Evolutionary conservation across 352 stramenopile genomes (phyloP).

Genomic region (Peronospora tabacina): DNA sequence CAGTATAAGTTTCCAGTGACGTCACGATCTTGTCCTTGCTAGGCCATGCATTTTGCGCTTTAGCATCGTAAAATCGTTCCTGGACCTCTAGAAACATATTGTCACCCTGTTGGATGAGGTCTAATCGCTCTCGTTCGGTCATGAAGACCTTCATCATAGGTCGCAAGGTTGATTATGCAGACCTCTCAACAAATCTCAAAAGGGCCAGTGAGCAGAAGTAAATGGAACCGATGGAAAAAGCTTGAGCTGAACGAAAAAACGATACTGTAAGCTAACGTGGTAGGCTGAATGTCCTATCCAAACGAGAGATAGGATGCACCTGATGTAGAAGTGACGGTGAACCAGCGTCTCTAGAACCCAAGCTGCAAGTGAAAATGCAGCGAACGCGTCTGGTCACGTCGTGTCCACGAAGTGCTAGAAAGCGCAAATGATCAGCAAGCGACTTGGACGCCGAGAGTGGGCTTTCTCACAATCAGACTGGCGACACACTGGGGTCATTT

Average conservation of each 20-base stretch:
- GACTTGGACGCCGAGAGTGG: background rate
- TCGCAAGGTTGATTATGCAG: background rate
- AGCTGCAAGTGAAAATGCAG: no score
- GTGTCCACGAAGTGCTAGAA: no score
- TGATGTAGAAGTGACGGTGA: no score
- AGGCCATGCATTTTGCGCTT: slow-evolving; percentile 5
- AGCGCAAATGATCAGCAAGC: background rate
- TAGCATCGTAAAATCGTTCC: slow-evolving; percentile 28
- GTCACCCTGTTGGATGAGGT: slow-evolving; percentile 37
- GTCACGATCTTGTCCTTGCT: slow-evolving; percentile 40
- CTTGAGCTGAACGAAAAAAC: slow-evolving; percentile 10
- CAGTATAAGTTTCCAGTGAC: slow-evolving; percentile 43
- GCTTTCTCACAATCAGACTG: slow-evolving; percentile 7
- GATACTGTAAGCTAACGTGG: slow-evolving; percentile 2
- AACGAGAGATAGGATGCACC: no score
- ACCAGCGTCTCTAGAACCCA: no score
- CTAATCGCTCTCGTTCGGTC: slow-evolving; percentile 34
- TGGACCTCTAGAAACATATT: slow-evolving; percentile 40
- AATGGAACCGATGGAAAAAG: slow-evolving; percentile 1
- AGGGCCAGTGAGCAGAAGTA: no score
- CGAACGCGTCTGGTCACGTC: no score
- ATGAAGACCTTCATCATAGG: slow-evolving; percentile 23
- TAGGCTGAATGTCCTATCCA: no score
- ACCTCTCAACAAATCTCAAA: slow-evolving; percentile 12
- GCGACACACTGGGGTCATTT: slow-evolving; percentile 3